Evolutionary conservation across 257 asterid genomes (phyloP).

Genomic region (Ajuga chamaepitys): DNA sequence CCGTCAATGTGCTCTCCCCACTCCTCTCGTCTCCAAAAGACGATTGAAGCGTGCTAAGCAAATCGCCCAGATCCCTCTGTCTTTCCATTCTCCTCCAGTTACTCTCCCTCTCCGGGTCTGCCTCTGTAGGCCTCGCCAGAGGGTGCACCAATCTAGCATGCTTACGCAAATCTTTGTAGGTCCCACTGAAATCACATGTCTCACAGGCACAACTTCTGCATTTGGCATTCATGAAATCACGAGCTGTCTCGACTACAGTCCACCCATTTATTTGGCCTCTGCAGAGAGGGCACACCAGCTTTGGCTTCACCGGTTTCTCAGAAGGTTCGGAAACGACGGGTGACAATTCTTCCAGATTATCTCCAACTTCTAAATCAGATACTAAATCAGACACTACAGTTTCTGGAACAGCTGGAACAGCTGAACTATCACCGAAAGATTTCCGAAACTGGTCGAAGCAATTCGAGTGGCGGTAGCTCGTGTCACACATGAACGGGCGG

Average conservation of each 20-base stretch:
- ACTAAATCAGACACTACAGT: conserved; percentile 21
- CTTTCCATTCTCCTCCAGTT: conserved; percentile 78
- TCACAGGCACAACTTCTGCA: conserved; percentile 79
- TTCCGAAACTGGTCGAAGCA: conserved; percentile 82
- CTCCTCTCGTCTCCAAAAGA: conserved; percentile 59
- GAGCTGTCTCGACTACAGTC: conserved; percentile 67
- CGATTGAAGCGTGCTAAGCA: conserved; percentile 68
- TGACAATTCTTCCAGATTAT: conserved; percentile 16
- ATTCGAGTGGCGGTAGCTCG: conserved; percentile 91
- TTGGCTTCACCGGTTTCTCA: conserved; percentile 33
- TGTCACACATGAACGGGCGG: conserved; percentile 90
- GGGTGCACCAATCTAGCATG: conserved; percentile 83
- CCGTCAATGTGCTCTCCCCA: conserved; percentile 42
- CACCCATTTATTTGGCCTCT: conserved; percentile 67
- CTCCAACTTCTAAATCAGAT: conserved; percentile 20
- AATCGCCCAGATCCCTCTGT: conserved; percentile 74
- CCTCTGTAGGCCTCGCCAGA: conserved; percentile 60
- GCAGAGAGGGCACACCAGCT: conserved; percentile 71
- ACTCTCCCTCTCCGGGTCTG: conserved; percentile 81
- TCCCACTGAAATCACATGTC: conserved; percentile 65
- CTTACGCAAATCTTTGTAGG: conserved; percentile 68
- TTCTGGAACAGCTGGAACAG: conserved; percentile 29
- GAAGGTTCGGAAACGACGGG: conserved; percentile 22
- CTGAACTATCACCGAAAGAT: conserved; percentile 35
- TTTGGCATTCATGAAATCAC: conserved; percentile 64